A percentile compares a stretch with the other conserved stretches of the same genome.
Conservation (phyloP, 2,329 filamentous ascomycete species). For the Chaetomiaceae sp. region DNA sequence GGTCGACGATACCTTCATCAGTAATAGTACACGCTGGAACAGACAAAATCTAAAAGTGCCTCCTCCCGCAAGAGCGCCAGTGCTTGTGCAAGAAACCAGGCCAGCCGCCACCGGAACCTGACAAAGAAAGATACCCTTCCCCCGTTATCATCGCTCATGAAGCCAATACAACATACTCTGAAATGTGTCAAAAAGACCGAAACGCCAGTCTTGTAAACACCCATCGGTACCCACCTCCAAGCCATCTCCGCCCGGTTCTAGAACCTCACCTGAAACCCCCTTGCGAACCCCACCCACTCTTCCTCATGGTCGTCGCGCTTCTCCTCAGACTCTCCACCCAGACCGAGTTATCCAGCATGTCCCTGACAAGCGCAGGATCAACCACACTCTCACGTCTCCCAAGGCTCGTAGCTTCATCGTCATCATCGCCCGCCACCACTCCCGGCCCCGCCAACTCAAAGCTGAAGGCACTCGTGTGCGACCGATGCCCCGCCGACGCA, state of each 20-base stretch:
- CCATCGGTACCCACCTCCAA: not conserved
- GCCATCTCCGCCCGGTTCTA: not conserved
- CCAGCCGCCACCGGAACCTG: not conserved
- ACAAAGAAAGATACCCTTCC: not conserved
- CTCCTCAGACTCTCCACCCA: conserved; percentile 92
- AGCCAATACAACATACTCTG: not conserved
- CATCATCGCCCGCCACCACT: conserved; percentile 21
- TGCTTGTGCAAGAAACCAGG: not conserved
- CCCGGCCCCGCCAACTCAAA: conserved; percentile 51
- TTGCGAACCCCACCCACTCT: conserved; percentile 22
- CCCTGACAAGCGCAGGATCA: conserved; percentile 71
- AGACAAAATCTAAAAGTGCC: not conserved
- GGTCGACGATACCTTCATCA: not conserved
- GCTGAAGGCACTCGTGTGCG: conserved; percentile 51
- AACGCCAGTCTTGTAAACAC: conserved; percentile 4
- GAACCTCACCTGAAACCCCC: conserved; percentile 12
- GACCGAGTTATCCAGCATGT: conserved; percentile 80
- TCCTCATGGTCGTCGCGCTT: conserved; percentile 66
- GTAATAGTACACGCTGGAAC: not conserved
- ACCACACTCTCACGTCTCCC: conserved; percentile 63
- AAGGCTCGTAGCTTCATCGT: conserved; percentile 38
- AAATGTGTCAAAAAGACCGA: not conserved
- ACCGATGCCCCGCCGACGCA: not conserved
- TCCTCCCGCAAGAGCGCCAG: conserved; percentile 3
- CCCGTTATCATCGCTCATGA: conserved; percentile 12